Evolutionary conservation across 2,329 filamentous ascomycete genomes (phyloP).

Genomic region (Alternaria ethzedia): DNA sequence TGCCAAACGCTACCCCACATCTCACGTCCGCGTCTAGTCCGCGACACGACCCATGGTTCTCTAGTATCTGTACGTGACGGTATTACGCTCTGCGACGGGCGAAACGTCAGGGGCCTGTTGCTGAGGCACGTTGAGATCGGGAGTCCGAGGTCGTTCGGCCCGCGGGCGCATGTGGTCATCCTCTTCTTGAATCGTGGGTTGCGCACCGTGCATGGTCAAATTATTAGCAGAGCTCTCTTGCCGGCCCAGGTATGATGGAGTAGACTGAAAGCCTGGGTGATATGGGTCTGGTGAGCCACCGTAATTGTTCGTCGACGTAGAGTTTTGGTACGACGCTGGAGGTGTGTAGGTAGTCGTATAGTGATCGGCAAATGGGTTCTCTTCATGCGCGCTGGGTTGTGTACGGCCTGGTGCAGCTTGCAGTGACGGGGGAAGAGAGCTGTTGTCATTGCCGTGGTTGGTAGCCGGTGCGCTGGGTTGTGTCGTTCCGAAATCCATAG

Average conservation of each 20-base stretch:
- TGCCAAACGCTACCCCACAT: conserved; percentile 18
- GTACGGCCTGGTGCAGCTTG: conserved; percentile 32
- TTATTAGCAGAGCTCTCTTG: conserved; percentile 53
- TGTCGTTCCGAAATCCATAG: conserved; percentile 11
- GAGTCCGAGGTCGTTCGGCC: conserved; percentile 32
- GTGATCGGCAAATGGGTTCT: conserved; percentile 54
- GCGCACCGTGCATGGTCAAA: conserved; percentile 56
- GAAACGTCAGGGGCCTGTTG: conserved; percentile 38
- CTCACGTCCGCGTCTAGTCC: conserved; percentile 12
- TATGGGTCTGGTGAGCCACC: conserved; percentile 35
- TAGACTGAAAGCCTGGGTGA: conserved; percentile 46
- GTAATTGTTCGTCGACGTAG: conserved; percentile 23
- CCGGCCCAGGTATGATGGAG: conserved; percentile 52
- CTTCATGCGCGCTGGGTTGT: conserved; percentile 23
- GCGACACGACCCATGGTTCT: conserved; percentile 10
- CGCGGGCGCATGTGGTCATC: conserved; percentile 33
- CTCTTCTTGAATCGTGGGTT: conserved; percentile 32
- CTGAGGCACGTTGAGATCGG: conserved; percentile 23
- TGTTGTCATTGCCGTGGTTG: conserved; percentile 24
- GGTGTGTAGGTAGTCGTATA: conserved; percentile 43
- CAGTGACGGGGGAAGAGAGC: conserved; percentile 34
- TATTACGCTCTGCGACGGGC: conserved; percentile 45
- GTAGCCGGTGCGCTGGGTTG: conserved; percentile 15
- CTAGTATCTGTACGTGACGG: conserved; percentile 48
- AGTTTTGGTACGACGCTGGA: conserved; percentile 22